phyloP scores from a whole-genome alignment of 768 basidiomycete species.

The Gloeostereum incarnatum region DNA sequence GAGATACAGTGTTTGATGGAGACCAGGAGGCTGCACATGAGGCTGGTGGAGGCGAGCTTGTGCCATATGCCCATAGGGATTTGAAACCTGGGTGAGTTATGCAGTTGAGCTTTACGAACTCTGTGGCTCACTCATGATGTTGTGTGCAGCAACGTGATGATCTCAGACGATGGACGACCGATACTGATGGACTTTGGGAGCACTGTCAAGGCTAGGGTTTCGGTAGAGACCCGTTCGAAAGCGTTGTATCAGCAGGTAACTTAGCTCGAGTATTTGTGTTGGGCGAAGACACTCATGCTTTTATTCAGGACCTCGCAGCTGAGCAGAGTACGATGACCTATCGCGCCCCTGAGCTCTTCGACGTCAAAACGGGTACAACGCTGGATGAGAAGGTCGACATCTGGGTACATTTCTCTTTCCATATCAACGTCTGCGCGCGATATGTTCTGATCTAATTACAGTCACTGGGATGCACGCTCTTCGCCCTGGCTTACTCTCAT shows the following conservation, averaged over 20 bases:
- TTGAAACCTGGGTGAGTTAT: slow-evolving; percentile 83
- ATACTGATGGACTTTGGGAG: slow-evolving; percentile 99
- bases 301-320: slow-evolving; percentile 75
- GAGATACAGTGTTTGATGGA: slow-evolving; percentile 68
- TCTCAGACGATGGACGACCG: slow-evolving; percentile 85
- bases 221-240: slow-evolving; percentile 73
- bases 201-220: slow-evolving; percentile 76
- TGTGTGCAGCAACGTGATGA: slow-evolving; percentile 80
- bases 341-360: slow-evolving; percentile 94
- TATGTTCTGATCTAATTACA: slow-evolving; percentile 18
- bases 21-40: slow-evolving; percentile 57
- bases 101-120: background rate
- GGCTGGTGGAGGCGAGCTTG: slow-evolving; percentile 39
- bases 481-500: slow-evolving; percentile 88
- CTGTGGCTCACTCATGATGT: background rate
- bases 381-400: slow-evolving; percentile 96
- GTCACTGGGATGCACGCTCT: slow-evolving; percentile 95
- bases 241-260: slow-evolving; percentile 83
- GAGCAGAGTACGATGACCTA: slow-evolving; percentile 99
- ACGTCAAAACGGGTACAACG: slow-evolving; percentile 83
- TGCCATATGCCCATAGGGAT: slow-evolving; percentile 95
- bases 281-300: background rate
- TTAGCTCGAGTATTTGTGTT: slow-evolving; percentile 4
- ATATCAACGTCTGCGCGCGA: background rate
- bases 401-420: slow-evolving; percentile 52